Evolutionary conservation across 2,329 filamentous ascomycete species (phyloP), one percentile per base, ranked within the genome.

Genomic region (Stromatinia cepivora): DNA sequence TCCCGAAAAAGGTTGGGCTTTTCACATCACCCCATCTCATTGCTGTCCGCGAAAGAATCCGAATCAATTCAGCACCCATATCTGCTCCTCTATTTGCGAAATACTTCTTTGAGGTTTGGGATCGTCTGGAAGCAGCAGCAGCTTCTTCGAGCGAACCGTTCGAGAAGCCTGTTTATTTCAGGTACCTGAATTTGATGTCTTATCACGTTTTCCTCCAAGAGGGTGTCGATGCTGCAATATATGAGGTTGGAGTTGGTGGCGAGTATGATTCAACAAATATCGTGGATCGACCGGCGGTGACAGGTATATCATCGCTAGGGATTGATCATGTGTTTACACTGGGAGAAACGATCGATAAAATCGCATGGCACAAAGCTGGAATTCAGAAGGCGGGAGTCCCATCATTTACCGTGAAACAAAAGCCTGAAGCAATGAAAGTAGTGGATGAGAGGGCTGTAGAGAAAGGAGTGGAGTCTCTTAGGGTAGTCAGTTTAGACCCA

Each of bases 311-410:
- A 58, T 85, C 86, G n/a, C 81, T 92, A 13, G 89, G 88, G 5
- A 87, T 92, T 72, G 90, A 92, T 75, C 90, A 92, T 74, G 84
- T 90, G 48, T 84, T 83, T 65, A 83, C 84, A 28, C 82, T 92
- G 1, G 90, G 90, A 5, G 79, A 84, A 25, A 90, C 87, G 0
- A 80, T 91, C 15, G 86, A 86, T 45, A 83, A 87, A 78, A 91
- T 92, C 72, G 88, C 90, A 0, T 92, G 90, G 90, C 88, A 92
- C 79, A 92, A 92, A 79, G 87, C 88, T 1, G 90, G 90, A 1
- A 89, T 92, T 69, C 87, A 91, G 81, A 91, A 91, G 79, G 69
- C 76, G 0, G 86, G 85, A 0, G 82, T 82, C 13, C 82, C 84
- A 25, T 87, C 87, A 3, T 90, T 90, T 63, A 87, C 86, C 0